Base-by-base conservation (phyloP, 2,329 filamentous ascomycete genomes). In the Parasarocladium wereldwijsianum region DNA sequence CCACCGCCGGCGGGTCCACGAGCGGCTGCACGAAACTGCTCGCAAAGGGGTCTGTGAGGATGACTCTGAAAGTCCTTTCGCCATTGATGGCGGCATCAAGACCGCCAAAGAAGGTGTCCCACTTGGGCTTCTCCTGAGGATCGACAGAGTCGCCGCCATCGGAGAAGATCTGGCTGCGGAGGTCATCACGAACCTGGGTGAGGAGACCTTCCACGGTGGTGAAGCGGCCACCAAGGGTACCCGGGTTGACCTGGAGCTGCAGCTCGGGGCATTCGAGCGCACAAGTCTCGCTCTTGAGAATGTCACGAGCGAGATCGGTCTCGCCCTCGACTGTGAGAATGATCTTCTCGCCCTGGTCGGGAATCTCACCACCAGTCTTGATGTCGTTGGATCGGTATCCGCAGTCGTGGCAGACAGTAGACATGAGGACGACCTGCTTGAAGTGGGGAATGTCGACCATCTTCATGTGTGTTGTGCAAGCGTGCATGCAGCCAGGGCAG, bases 371-470 rank as follows among this genome's bases (percentile, higher is more conserved):
- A 39, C 90, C 90, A 1, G 90, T 96, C 66, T 96, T 96, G 50
- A 98, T 84, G 52, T 98, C 90, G 54, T 93, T 96, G 42, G 80
- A 90, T 38, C 84, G 78, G 62, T 96, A 93, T 34, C 87, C 87
- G 50, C 90, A 98, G 52, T 78, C 67, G 17, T 87, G 77, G 57
- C 90, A 98, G 17, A 84, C 76, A 3, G 87, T 96, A 42, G 77
- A 86, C 82, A 93, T 96, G 43, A 98, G 66, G 23, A 94, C 76
- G 3, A 98, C 90, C 49, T 96, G 83, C 58, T 94, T 93, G 62
- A 98, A 98, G 58, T 93, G 80, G 1, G 90, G 90, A 38, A 98
- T 94, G 45, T 93, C 84, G 34, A 96, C 84, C 77, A 93, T 93
- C 63, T 94, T 93, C 84, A 94, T 94, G 55, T 93, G 86, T 8